Conservation (phyloP, 2,329 filamentous ascomycete species). For the Fusarium denticulatum region DNA sequence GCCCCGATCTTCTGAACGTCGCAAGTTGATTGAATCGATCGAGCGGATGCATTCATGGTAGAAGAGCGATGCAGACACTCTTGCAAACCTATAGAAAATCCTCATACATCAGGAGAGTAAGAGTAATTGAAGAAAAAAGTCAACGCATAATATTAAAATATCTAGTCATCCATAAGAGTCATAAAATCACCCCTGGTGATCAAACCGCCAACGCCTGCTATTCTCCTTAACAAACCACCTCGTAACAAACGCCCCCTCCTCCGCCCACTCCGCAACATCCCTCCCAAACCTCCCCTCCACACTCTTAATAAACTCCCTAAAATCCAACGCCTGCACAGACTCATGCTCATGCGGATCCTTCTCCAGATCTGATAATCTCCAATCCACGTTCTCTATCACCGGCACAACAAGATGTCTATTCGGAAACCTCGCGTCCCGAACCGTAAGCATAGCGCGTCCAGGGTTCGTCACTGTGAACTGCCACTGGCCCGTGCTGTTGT, state of each 20-base stretch:
- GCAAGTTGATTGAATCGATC: constrained; percentile 12
- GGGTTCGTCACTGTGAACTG: constrained; percentile 50
- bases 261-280: constrained; percentile 45
- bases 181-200: constrained; percentile 23
- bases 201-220: constrained; percentile 48
- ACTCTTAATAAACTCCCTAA: constrained; percentile 35
- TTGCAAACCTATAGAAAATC: background rate
- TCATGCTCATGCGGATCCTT: constrained; percentile 43
- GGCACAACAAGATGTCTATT: constrained; percentile 46
- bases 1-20: constrained; percentile 10
- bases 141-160: constrained; percentile 20
- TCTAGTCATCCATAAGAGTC: background rate
- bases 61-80: constrained; percentile 11
- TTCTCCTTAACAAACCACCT: constrained; percentile 51
- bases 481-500: constrained; percentile 44
- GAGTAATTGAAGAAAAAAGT: background rate
- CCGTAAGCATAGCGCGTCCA: constrained; percentile 47
- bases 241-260: constrained; percentile 47
- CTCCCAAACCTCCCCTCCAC: constrained; percentile 41
- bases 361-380: constrained; percentile 45
- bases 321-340: constrained; percentile 41
- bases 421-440: constrained; percentile 46
- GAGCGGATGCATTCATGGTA: constrained; percentile 23
- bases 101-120: too few species aligned
- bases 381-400: constrained; percentile 47